Evolutionary conservation across 108 stramenopile species (phyloP).

Genomic region (Parietichytrium sp.): DNA sequence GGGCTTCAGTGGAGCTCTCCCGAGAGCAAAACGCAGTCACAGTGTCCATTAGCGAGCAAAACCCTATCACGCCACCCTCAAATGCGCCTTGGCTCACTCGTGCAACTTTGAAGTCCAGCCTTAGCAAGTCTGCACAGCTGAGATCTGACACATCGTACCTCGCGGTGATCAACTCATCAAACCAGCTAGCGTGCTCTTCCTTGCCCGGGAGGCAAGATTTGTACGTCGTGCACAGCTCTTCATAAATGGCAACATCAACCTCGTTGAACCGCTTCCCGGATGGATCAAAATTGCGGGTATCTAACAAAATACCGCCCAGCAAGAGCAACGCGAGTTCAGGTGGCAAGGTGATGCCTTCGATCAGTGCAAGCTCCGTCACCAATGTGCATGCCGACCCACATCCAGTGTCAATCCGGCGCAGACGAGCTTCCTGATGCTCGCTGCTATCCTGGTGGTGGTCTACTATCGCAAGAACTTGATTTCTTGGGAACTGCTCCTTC

Average conservation of each 20-base stretch:
- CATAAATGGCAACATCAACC: neutral
- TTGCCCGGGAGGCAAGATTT: neutral
- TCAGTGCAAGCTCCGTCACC: neutral
- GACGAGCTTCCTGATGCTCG: neutral
- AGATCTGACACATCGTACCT: neutral
- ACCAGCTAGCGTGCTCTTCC: neutral
- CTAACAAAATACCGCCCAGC: constrained; percentile 26
- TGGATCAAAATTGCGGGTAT: constrained; percentile 30
- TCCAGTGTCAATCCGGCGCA: neutral
- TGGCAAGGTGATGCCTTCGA: constrained; percentile 1
- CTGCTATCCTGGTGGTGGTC: constrained; percentile 29
- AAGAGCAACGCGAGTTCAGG: neutral
- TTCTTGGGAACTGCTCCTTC: neutral
- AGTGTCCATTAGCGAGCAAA: constrained; percentile 1
- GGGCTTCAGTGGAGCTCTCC: neutral
- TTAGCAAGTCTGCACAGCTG: neutral
- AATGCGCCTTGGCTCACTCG: neutral
- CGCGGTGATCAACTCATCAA: neutral
- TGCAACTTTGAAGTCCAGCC: neutral
- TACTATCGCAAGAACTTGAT: neutral
- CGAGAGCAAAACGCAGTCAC: neutral
- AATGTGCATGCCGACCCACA: constrained; percentile 28
- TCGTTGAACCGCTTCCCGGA: neutral
- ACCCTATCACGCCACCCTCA: neutral
- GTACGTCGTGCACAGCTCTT: neutral